Conservation (phyloP, 2,329 filamentous ascomycete genomes). For the Fusarium continuum region DNA sequence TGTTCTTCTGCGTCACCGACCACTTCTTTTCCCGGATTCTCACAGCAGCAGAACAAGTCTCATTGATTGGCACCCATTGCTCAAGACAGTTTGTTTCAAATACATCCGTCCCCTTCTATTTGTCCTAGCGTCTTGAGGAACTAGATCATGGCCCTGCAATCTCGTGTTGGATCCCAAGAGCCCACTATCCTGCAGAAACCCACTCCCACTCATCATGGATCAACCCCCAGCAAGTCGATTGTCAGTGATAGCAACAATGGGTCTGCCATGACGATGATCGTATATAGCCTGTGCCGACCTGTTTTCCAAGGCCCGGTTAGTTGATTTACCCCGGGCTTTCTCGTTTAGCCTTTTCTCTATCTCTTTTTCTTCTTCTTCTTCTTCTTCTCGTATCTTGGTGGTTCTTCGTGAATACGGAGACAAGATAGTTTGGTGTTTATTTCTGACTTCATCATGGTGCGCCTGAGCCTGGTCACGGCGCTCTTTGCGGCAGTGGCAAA, state of each 20-base stretch:
- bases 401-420: constrained; percentile 23
- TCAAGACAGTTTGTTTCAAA: not conserved
- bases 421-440: not conserved
- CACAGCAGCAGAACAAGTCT: not conserved
- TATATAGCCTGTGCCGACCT: constrained; percentile 24
- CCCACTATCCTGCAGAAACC: constrained; percentile 23
- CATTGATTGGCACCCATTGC: not conserved
- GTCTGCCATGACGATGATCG: constrained; percentile 17
- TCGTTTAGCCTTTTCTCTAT: constrained; percentile 1
- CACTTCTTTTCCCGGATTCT: not conserved
- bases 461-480: constrained; percentile 46
- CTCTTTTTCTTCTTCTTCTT: not conserved
- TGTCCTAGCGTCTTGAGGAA: not conserved
- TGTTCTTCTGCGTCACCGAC: not conserved
- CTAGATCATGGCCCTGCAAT: not conserved
- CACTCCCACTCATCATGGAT: constrained; percentile 21
- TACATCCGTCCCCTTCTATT: not conserved
- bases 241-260: constrained; percentile 3
- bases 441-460: constrained; percentile 47
- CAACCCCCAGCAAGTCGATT: constrained; percentile 3
- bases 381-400: constrained; percentile 1
- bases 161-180: constrained; percentile 1
- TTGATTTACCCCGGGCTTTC: constrained; percentile 1
- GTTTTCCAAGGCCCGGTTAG: not conserved
- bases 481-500: constrained; percentile 49